A percentile compares a stretch with the other conserved stretches of the same genome.
These are phyloP conservation scores for Taphrina deformans DNA, from an alignment of 1,139 yeast genomes.

Conservation along the genomic window DNA sequence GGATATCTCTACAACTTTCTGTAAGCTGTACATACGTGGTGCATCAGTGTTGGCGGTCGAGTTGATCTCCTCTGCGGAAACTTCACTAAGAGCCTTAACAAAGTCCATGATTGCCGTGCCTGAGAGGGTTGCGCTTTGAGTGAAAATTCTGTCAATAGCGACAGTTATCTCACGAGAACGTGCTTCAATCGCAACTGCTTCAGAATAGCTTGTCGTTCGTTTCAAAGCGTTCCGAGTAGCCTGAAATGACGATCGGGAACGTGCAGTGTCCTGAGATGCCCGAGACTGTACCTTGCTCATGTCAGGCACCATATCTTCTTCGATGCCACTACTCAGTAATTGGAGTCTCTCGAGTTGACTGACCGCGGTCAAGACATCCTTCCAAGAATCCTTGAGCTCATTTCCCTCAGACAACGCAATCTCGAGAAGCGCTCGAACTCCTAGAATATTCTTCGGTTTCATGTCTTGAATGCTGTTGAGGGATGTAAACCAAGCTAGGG, in stretches of 20 bases:
- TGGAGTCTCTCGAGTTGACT: constrained; percentile 91
- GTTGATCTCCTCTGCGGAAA: constrained; percentile 86
- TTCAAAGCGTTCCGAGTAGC: constrained; percentile 1
- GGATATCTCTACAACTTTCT: constrained; percentile 94
- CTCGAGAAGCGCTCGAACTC: constrained; percentile 70
- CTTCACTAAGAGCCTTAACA: constrained; percentile 81
- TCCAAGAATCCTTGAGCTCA: constrained; percentile 73
- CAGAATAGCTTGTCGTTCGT: constrained; percentile 45
- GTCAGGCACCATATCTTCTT: constrained; percentile 82
- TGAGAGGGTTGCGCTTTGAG: constrained; percentile 73
- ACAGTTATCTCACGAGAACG: constrained; percentile 77
- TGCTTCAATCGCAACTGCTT: constrained; percentile 61
- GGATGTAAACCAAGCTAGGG: constrained; percentile 82
- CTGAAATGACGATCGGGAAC: constrained; percentile 26
- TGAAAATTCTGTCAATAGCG: constrained; percentile 80
- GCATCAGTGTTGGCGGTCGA: constrained; percentile 77
- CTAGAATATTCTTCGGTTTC: constrained; percentile 75
- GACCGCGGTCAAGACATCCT: constrained; percentile 72
- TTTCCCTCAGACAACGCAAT: constrained; percentile 80
- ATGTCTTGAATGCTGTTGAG: constrained; percentile 77
- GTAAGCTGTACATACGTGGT: constrained; percentile 89
- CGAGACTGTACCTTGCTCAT: constrained; percentile 54
- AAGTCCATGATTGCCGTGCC: constrained; percentile 86
- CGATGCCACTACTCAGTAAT: constrained; percentile 83
- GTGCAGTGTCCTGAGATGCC: constrained; percentile 12